These are phyloP conservation scores for Wickerhamiella sorbophila DNA, from an alignment of 805 yeast genomes.

Conservation along the genomic window DNA sequence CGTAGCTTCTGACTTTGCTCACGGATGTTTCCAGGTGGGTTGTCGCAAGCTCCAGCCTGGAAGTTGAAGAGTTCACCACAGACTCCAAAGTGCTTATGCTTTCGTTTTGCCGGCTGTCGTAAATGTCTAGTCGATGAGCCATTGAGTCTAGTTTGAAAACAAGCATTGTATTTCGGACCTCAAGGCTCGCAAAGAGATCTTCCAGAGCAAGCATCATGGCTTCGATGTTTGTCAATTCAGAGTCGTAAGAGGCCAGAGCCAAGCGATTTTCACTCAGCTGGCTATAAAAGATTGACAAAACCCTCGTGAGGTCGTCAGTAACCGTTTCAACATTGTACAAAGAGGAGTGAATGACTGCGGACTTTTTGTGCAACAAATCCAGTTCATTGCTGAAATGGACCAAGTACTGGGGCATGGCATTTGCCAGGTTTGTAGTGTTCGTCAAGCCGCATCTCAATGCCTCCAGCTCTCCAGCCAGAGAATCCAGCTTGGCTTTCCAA, in stretches of 20 bases:
- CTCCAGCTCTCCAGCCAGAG: neutral
- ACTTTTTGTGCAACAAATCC: neutral
- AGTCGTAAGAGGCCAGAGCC: no score
- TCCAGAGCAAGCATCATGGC: neutral
- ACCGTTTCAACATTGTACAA: no score
- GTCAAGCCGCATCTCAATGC: no score
- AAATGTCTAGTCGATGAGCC: neutral
- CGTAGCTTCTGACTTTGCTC: constrained; percentile 5
- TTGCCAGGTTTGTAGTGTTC: no score
- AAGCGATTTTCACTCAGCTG: no score
- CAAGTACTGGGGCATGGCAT: no score
- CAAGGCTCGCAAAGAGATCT: neutral
- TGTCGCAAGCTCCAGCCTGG: neutral
- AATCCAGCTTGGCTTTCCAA: neutral
- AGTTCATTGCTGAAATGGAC: no score
- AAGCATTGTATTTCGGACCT: no score
- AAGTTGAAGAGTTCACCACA: neutral
- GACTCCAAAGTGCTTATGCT: neutral
- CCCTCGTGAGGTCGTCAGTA: no score
- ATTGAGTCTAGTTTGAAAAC: neutral
- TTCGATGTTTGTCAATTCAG: no score
- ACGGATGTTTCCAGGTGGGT: constrained; percentile 6
- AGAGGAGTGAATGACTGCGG: neutral
- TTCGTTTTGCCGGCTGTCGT: neutral
- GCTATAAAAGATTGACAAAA: no score